Evolutionary conservation across 1,139 yeast species (phyloP), one percentile per base, ranked within the genome.

Genomic region (Neolecta irregularis): DNA sequence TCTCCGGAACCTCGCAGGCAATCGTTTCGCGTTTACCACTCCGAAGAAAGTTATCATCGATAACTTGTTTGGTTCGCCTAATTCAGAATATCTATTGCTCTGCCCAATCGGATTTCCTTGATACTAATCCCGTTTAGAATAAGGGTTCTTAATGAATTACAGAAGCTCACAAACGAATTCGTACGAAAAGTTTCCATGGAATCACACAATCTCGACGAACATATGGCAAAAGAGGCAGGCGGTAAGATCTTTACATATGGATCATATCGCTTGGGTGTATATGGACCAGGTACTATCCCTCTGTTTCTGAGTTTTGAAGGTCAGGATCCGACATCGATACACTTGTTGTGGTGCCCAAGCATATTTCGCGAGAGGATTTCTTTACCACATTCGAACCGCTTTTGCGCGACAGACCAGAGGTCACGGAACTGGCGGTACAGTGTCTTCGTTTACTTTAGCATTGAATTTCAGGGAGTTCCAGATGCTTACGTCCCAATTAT

Each of bases 401-500:
- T 13, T 53, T 88, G 41, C 64, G 77, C 42, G 60, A 64, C 41
- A 64, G 93, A 43, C 69, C 76, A 1, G 98, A 85, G 48, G 54
- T 88, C 40, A 88, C 83, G 43, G 96, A 88, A 54, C 76, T 88
- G 13, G 74, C 88, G 2, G 65, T n/a, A n/a, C n/a, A n/a, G n/a
- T n/a, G n/a, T n/a, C n/a, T n/a, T n/a, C n/a, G n/a, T n/a, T n/a
- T n/a, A n/a, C n/a, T n/a, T n/a, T n/a, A n/a, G n/a, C n/a, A n/a
- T n/a, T n/a, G n/a, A n/a, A n/a, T n/a, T n/a, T n/a, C n/a, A n/a
- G n/a, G n/a, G 93, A 1, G 96, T 88, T 5, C 94, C 95, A 0
- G 98, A 88, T 54, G 96, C 98, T 1, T 88, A 70, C 60, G 96
- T 91, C 9, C 98, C 99, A 1, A 80, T 88, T 46, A 81, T 88